Percentiles rank a stretch among this genome's conserved stretches.
Evolutionary conservation across 768 basidiomycete genomes (phyloP).

Genomic region (Russula griseocarnosa): DNA sequence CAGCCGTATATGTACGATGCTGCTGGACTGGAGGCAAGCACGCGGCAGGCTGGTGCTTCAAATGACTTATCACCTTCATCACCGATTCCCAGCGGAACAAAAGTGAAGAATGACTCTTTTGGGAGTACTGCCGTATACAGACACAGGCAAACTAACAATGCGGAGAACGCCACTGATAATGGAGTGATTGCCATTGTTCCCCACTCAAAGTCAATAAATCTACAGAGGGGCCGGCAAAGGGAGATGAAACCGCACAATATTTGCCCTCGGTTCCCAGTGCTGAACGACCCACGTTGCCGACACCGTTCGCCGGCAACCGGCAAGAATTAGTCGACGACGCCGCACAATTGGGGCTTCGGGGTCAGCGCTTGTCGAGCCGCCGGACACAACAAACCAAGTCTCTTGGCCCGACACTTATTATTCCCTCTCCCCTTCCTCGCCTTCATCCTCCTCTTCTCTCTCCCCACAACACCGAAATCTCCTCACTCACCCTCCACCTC

Average conservation of each 20-base stretch:
- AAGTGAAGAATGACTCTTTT: constrained; percentile 7
- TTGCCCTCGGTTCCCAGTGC: background rate
- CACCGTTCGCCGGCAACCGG: constrained; percentile 9
- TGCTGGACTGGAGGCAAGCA: constrained; percentile 8
- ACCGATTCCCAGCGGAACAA: background rate
- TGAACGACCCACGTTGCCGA: constrained; percentile 8
- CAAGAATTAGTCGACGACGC: constrained; percentile 9
- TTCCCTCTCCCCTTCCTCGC: constrained; percentile 33
- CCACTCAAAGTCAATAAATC: background rate
- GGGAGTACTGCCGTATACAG: constrained; percentile 7
- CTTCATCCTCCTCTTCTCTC: constrained; percentile 36
- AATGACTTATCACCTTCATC: constrained; percentile 20
- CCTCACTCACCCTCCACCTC: background rate
- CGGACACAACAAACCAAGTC: constrained; percentile 3
- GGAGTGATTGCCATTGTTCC: constrained; percentile 17
- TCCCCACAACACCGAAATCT: constrained; percentile 15
- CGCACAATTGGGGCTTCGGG: constrained; percentile 16
- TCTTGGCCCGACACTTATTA: constrained; percentile 5
- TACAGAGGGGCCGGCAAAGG: background rate
- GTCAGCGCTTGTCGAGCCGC: constrained; percentile 18
- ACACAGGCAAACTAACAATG: constrained; percentile 13
- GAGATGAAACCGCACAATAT: constrained; percentile 3
- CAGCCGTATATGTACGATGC: constrained; percentile 30
- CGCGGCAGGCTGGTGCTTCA: constrained; percentile 1
- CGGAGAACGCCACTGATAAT: background rate